Percentiles rank a stretch among this genome's conserved stretches.
These are phyloP conservation scores for Buxus sempervirens DNA, from an alignment of 164 flowering plant species.

Conservation along the genomic window DNA sequence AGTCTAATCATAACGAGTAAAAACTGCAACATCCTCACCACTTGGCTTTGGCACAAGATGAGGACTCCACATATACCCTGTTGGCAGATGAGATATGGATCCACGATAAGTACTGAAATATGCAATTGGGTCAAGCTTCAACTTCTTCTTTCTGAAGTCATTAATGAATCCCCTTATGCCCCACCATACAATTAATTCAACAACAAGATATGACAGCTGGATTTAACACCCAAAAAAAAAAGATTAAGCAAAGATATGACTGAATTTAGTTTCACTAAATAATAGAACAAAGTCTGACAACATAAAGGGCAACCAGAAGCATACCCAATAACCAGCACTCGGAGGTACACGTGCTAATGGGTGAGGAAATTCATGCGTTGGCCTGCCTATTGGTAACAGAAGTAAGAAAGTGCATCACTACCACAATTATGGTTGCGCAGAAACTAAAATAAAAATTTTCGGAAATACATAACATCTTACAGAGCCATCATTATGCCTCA, in stretches of 20 bases:
- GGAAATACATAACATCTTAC: background rate
- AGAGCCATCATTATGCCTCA: background rate
- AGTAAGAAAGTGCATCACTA: conserved; percentile 37
- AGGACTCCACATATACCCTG: conserved; percentile 97
- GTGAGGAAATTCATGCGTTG: conserved; percentile 89
- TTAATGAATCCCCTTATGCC: conserved; percentile 79
- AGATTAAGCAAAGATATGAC: background rate
- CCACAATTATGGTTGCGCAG: background rate
- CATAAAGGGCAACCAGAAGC: conserved; percentile 8
- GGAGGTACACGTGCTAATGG: conserved; percentile 91
- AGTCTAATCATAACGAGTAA: background rate
- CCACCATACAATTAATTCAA: conserved; percentile 94
- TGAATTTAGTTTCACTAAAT: background rate
- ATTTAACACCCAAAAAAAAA: conserved; percentile 17
- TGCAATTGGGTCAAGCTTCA: conserved; percentile 89
- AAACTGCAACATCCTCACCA: conserved; percentile 45
- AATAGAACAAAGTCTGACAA: background rate
- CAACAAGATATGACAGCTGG: conserved; percentile 87
- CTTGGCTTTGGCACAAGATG: conserved; percentile 87
- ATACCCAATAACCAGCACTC: conserved; percentile 91
- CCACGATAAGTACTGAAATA: conserved; percentile 86
- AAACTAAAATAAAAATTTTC: background rate
- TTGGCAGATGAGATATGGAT: conserved; percentile 87
- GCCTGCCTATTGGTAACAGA: conserved; percentile 69
- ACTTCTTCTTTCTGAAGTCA: conserved; percentile 81